phyloP scores from a whole-genome alignment of 108 stramenopile species.

The Cylindrotheca closterium region DNA sequence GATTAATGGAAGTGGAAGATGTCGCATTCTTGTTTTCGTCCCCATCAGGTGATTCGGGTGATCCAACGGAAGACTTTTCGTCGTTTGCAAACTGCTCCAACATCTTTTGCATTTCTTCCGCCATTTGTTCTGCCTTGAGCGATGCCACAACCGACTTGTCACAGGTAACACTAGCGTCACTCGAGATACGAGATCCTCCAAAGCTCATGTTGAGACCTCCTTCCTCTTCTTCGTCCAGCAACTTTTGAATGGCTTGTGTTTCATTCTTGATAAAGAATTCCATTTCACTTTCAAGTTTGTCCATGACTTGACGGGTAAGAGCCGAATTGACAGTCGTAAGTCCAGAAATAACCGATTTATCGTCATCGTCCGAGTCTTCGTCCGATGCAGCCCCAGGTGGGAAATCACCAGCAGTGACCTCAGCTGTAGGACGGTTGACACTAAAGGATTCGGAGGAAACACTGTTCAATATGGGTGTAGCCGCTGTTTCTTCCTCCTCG shows the following conservation, averaged over 20 bases:
- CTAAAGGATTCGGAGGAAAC: background rate
- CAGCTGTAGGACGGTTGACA: constrained; percentile 8
- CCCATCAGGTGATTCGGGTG: constrained; percentile 1
- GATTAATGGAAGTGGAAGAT: background rate
- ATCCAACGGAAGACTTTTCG: constrained; percentile 4
- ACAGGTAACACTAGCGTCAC: constrained; percentile 3
- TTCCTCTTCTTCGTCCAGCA: constrained; percentile 43
- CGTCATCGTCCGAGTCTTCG: constrained; percentile 35
- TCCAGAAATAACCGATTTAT: constrained; percentile 38
- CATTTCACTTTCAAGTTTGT: constrained; percentile 26
- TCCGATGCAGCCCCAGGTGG: constrained; percentile 1
- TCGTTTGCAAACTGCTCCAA: constrained; percentile 37
- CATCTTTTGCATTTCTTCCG: constrained; percentile 47
- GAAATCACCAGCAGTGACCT: constrained; percentile 4
- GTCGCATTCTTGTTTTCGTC: constrained; percentile 5
- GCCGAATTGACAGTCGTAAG: constrained; percentile 40
- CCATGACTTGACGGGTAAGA: constrained; percentile 24
- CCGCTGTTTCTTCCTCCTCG: constrained; percentile 2
- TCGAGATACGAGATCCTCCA: background rate
- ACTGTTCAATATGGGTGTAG: background rate
- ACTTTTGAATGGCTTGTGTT: constrained; percentile 40
- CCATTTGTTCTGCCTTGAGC: constrained; percentile 48
- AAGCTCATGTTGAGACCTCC: background rate
- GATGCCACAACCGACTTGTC: constrained; percentile 27
- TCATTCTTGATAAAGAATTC: constrained; percentile 44